These are phyloP conservation scores for Pestalotiopsis sp. DNA, from an alignment of 2,329 filamentous ascomycete genomes.

Conservation along the genomic window DNA sequence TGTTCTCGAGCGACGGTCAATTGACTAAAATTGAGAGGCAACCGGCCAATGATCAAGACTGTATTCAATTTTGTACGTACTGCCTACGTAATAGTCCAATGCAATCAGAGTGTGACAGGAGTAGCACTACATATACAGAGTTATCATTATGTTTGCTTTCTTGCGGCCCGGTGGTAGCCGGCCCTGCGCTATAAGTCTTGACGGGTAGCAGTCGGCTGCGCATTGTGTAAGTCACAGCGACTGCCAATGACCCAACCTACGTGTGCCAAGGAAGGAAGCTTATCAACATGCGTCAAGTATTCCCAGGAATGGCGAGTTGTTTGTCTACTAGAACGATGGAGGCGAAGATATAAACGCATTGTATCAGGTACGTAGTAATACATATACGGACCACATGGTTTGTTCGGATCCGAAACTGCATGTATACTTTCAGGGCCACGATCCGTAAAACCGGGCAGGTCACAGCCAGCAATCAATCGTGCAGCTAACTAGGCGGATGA, in stretches of 20 bases:
- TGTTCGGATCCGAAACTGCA: not conserved
- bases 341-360: not conserved
- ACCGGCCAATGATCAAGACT: not conserved
- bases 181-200: not conserved
- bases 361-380: not conserved
- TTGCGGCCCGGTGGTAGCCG: not conserved
- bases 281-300: not conserved
- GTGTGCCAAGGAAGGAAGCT: not conserved
- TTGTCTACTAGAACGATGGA: not conserved
- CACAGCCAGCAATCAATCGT: not conserved
- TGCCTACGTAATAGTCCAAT: constrained; percentile 1
- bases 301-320: not conserved
- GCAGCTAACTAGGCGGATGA: not conserved
- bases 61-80: not conserved
- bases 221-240: not conserved
- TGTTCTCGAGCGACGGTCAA: not conserved
- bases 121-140: not conserved
- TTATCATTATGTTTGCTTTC: not conserved
- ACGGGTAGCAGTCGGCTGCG: not conserved
- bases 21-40: not conserved
- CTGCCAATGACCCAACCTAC: not conserved
- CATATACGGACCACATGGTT: not conserved
- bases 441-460: not conserved
- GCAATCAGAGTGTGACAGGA: not conserved
- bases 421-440: not conserved